These are phyloP conservation scores for Saccharomyces jurei DNA, from an alignment of 805 yeast genomes.

Conservation along the genomic window DNA sequence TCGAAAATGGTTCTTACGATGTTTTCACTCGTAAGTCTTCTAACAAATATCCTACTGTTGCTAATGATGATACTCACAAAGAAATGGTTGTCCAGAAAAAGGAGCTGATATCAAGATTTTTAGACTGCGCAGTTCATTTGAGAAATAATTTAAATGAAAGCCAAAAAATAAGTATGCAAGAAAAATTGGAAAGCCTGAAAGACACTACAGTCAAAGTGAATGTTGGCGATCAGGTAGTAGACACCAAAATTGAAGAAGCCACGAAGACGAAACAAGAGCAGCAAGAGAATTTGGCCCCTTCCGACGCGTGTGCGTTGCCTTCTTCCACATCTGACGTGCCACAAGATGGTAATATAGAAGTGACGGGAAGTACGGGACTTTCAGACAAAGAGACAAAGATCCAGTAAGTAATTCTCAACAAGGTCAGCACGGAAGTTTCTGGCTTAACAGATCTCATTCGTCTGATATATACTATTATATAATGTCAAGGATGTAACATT, in stretches of 20 bases:
- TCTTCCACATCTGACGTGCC: neutral
- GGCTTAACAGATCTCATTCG: no score
- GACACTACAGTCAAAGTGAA: neutral
- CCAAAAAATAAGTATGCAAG: conserved; percentile 20
- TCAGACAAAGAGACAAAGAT: neutral
- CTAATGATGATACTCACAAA: conserved; percentile 25
- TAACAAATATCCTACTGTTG: conserved; percentile 31
- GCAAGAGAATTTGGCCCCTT: neutral
- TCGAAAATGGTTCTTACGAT: conserved; percentile 73
- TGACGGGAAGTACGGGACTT: neutral
- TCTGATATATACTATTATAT: neutral
- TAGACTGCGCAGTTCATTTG: conserved; percentile 55
- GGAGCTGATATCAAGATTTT: conserved; percentile 31
- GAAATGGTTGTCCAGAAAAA: conserved; percentile 28
- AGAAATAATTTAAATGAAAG: conserved; percentile 38
- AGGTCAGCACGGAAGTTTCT: neutral
- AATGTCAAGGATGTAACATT: neutral
- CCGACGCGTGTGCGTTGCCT: neutral
- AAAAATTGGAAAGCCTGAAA: conserved; percentile 13
- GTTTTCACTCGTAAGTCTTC: conserved; percentile 59
- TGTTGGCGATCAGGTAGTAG: neutral
- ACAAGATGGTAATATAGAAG: neutral
- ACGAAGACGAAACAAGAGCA: neutral
- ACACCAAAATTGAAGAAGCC: neutral
- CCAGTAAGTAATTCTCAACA: neutral